Evolutionary conservation across 495 filamentous ascomycete species (phyloP), one percentile per base, ranked within the genome.

Genomic region (Xylona heveae): DNA sequence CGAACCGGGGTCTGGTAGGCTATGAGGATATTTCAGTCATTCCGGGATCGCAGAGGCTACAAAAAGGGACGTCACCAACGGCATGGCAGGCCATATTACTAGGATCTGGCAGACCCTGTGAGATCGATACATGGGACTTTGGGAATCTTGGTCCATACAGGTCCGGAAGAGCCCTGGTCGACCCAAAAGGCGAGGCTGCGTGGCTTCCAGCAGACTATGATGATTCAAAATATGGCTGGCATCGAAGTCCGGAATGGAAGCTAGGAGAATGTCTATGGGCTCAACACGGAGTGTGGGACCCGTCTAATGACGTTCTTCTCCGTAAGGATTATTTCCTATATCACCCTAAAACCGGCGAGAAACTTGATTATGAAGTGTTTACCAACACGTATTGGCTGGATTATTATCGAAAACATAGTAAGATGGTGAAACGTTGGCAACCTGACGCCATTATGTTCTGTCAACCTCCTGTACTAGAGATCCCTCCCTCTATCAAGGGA

Each of bases 281-380:
- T 8, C 88, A 95, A 40, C 83, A 95, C 52, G 84, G 82, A 3
- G 70, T 95, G 0, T 97, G 88, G 88, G 83, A 95, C 46, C 76
- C 78, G 5, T 58, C 61, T 0, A 73, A 61, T 5, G 81, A 93
- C 46, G 67, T 64, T 9, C 55, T 97, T 2, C 50, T 90, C 19
- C 68, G 65, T 38, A 88, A 83, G 45, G 74, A 90, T 44, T 95
- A 95, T 51, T 97, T 97, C 43, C 61, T 68, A 5, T 78, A 74
- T 39, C 62, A 74, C 28, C 79, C 82, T 0, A 49, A 47, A 10
- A 79, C 67, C 1, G 78, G 76, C 1, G 61, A 78, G 31, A 60
- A 54, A 6, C 48, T 97, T 18, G 65, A 83, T 47, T 85, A 90
- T 38, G 67, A 77, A 28, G 64, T 69, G 26, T 97, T 92, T 49